Base-by-base conservation (phyloP, 2,329 filamentous ascomycete species). In the Zalaria obscura region DNA sequence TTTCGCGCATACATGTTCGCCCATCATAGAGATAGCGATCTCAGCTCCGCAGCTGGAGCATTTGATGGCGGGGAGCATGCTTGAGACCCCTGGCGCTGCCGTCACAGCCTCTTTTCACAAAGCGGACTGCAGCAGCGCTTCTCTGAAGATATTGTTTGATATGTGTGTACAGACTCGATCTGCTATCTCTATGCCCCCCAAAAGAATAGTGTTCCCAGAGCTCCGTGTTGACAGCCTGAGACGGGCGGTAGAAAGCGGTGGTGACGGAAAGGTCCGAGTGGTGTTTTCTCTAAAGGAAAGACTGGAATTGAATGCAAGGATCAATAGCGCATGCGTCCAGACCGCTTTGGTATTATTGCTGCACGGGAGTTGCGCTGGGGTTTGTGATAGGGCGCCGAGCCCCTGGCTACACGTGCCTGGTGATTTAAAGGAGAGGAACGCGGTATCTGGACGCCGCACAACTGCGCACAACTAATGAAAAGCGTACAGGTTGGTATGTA, bases 11-110 rank as follows among this genome's bases (percentile, higher is more conserved):
- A 82, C 57, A 65, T 93, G 86, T 42, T 91, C 84, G 46, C 83
- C 84, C 82, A 93, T 87, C 57, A 78, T 67, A 29, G 82, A 83
- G 51, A 93, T 91, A 58, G 86, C 80, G 43, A 93, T 83, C 55
- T 88, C 75, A 34, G 67, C 62, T 34, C 77, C 75, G 58, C 86
- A 93, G 65, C 72, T 78, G 40, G 86, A 93, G 63, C 86, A 93
- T 70, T 89, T 93, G 63, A 93, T 83, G 25, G 78, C 78, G 55
- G 86, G 84, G 67, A 91, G 69, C 49, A 88, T 76, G 60, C 74
- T 72, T 59, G 76, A 10, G 40, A 42, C 41, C 37, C 43, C 37
- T 25, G 25, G 25, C 57, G 61, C 60, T 62, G 73, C 71, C 80
- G 81, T 75, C 85, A 94, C 84, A 70, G 94, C 86, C 88, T 95